phyloP scores from a whole-genome alignment of 192 early-diverging fungal genomes.

The Umbelopsis isabellina region DNA sequence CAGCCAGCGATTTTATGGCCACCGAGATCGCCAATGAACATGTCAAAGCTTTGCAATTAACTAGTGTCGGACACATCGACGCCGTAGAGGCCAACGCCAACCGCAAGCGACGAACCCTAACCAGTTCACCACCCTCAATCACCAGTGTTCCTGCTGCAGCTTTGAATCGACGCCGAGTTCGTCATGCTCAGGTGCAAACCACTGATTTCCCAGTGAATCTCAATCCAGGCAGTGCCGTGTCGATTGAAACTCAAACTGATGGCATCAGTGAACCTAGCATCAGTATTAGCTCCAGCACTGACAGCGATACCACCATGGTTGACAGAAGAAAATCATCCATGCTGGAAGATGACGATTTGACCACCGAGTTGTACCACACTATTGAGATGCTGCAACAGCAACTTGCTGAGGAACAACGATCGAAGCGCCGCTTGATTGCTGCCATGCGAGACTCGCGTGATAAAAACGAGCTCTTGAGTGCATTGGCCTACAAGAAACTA shows the following conservation, averaged over 20 bases:
- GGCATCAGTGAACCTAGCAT: neutral
- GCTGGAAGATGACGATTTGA: neutral
- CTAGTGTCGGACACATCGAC: conserved; percentile 16
- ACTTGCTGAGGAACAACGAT: conserved; percentile 27
- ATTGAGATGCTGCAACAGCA: conserved; percentile 26
- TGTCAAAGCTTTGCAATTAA: conserved; percentile 30
- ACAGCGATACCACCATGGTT: neutral
- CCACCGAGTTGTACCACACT: conserved; percentile 8
- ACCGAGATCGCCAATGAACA: conserved; percentile 31
- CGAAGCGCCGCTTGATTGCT: conserved; percentile 37
- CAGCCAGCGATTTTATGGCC: conserved; percentile 27
- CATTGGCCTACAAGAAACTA: conserved; percentile 55
- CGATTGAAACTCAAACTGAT: conserved; percentile 20
- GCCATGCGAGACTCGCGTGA: conserved; percentile 51
- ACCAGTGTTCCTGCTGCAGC: conserved; percentile 5
- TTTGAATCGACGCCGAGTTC: conserved; percentile 20
- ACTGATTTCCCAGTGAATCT: neutral
- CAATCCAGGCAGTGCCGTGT: neutral
- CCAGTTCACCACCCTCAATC: neutral
- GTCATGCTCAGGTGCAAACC: conserved; percentile 42
- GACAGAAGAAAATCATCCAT: conserved; percentile 5
- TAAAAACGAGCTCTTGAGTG: conserved; percentile 53
- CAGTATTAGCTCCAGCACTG: neutral
- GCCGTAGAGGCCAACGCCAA: conserved; percentile 13
- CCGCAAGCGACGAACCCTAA: neutral